phyloP scores from a whole-genome alignment of 179 eudicot species.

The Silene vulgaris region DNA sequence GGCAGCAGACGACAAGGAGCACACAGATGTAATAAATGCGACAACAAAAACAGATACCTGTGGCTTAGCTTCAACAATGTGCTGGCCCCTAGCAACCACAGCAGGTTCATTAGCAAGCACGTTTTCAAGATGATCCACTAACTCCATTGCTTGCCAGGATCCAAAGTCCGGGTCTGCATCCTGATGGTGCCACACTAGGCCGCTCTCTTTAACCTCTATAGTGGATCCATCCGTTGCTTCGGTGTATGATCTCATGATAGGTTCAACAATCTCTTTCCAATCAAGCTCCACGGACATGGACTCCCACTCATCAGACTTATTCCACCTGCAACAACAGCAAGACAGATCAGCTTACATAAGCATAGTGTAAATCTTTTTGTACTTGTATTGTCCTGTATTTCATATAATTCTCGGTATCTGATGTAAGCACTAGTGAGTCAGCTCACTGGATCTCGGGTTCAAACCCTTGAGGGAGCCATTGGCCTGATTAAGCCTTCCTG shows the following conservation, averaged over 20 bases:
- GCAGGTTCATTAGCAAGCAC: constrained; percentile 88
- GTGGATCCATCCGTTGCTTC: constrained; percentile 84
- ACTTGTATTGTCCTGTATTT: not conserved
- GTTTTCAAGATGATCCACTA: constrained; percentile 70
- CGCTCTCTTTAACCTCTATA: constrained; percentile 75
- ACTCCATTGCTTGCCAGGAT: constrained; percentile 82
- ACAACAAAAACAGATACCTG: constrained; percentile 44
- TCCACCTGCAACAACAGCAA: constrained; percentile 49
- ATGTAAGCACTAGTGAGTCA: not conserved
- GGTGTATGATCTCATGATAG: constrained; percentile 62
- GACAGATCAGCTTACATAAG: not conserved
- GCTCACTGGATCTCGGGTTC: not conserved
- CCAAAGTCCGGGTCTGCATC: constrained; percentile 90
- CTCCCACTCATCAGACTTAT: constrained; percentile 57
- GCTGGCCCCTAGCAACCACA: constrained; percentile 63
- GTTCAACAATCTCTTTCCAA: constrained; percentile 84
- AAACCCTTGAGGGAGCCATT: constrained; percentile 1
- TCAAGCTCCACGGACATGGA: constrained; percentile 45
- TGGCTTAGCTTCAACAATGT: constrained; percentile 86
- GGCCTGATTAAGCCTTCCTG: not conserved
- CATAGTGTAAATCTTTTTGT: not conserved
- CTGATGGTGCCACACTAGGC: constrained; percentile 83
- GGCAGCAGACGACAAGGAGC: not conserved
- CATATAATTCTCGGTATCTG: not conserved
- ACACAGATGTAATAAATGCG: not conserved